Conservation (phyloP, 2,329 filamentous ascomycete genomes). For the Coleophoma cylindrospora region DNA sequence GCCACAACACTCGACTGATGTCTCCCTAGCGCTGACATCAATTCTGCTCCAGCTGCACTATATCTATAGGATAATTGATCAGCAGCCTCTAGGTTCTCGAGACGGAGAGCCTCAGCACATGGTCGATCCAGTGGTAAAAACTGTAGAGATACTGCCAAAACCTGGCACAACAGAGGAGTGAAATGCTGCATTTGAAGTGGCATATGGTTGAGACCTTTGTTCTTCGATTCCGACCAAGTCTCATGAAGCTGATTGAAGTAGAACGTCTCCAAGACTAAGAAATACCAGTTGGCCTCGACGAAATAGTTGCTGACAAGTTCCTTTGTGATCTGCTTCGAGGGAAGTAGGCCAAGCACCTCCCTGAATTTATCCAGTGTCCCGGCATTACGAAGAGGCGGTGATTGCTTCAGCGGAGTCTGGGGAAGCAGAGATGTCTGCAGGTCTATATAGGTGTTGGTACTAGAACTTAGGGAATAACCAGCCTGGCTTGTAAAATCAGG, state of each 20-base stretch:
- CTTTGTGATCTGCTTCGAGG: not conserved
- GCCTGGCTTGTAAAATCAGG: not conserved
- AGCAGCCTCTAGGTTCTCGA: not conserved
- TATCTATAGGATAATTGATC: not conserved
- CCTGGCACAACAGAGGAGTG: not conserved
- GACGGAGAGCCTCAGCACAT: not conserved
- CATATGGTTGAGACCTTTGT: not conserved
- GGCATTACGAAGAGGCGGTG: not conserved
- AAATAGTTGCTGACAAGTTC: not conserved
- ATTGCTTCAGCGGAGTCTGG: not conserved
- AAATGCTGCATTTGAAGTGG: not conserved
- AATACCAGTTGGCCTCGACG: not conserved
- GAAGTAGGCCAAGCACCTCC: not conserved
- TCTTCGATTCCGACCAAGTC: not conserved
- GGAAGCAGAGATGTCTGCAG: not conserved
- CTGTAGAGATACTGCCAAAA: not conserved
- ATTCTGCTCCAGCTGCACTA: not conserved
- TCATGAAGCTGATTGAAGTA: not conserved
- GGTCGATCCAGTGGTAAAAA: not conserved
- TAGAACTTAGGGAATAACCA: not conserved
- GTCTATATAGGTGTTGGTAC: not conserved
- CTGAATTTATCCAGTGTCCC: not conserved
- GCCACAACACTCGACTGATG: not conserved
- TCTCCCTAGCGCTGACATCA: not conserved
- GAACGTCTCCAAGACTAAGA: not conserved